Evolutionary conservation across 1,284 basidiomycete species (phyloP).

Genomic region (Fistulina hepatica): DNA sequence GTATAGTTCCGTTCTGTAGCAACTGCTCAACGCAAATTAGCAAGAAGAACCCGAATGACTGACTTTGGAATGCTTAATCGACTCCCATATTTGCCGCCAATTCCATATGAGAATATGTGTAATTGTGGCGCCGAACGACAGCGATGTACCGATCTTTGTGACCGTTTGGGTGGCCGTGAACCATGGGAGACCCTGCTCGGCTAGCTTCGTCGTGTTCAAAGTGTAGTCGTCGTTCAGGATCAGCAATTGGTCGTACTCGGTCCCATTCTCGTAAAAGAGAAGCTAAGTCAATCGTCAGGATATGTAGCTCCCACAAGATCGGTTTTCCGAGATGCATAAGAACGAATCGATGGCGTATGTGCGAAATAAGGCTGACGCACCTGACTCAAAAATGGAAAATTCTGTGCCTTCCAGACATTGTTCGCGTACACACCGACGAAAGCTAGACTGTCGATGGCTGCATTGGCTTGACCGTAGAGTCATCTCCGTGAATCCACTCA

Average conservation of each 20-base stretch:
- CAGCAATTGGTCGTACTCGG: constrained; percentile 22
- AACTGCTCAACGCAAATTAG: not conserved
- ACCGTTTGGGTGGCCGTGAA: constrained; percentile 33
- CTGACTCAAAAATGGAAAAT: constrained; percentile 40
- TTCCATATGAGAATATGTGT: constrained; percentile 42
- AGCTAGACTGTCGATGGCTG: constrained; percentile 1
- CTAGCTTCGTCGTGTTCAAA: constrained; percentile 32
- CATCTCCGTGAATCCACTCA: no score
- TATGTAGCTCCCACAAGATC: constrained; percentile 17
- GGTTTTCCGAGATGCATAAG: no score
- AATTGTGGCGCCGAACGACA: constrained; percentile 34
- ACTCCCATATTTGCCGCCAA: constrained; percentile 33
- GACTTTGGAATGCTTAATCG: constrained; percentile 28
- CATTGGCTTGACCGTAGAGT: no score
- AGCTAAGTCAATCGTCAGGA: constrained; percentile 15
- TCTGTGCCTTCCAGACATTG: constrained; percentile 30
- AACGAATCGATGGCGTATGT: no score
- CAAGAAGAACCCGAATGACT: constrained; percentile 15
- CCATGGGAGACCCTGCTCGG: constrained; percentile 32
- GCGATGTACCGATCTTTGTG: constrained; percentile 27
- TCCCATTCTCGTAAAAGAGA: constrained; percentile 26
- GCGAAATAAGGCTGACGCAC: constrained; percentile 26
- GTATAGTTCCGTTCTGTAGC: not conserved
- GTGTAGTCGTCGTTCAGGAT: constrained; percentile 29
- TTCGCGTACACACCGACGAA: constrained; percentile 16